Evolutionary conservation across 2,329 filamentous ascomycete species (phyloP).

Genomic region (Penicillium thymicola): DNA sequence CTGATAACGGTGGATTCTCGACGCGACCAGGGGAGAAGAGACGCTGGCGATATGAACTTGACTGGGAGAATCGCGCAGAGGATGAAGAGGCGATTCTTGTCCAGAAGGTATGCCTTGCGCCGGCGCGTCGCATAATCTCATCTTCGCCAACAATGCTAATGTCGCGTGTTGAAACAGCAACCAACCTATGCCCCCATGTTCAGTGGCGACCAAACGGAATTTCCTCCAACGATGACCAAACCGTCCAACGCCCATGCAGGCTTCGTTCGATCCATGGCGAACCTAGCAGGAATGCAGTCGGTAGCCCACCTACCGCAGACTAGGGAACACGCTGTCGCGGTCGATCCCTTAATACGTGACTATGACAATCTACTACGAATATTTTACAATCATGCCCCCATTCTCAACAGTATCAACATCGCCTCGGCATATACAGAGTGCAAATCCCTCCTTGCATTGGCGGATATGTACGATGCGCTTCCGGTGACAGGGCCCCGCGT

Average conservation of each 20-base stretch:
- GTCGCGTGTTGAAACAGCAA: conserved; percentile 23
- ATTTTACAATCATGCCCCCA: conserved; percentile 88
- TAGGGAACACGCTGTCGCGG: conserved; percentile 57
- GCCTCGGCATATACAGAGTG: conserved; percentile 90
- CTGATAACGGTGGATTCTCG: conserved; percentile 37
- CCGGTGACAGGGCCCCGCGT: conserved; percentile 83
- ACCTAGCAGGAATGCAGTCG: conserved; percentile 60
- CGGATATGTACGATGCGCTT: conserved; percentile 93
- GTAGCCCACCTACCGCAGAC: conserved; percentile 50
- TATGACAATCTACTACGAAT: conserved; percentile 95
- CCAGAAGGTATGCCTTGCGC: conserved; percentile 61
- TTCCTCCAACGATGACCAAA: conserved; percentile 60
- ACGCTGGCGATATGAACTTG: conserved; percentile 85
- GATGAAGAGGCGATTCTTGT: conserved; percentile 85
- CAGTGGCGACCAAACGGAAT: conserved; percentile 47
- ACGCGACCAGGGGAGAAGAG: conserved; percentile 49
- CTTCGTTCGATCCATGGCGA: conserved; percentile 87
- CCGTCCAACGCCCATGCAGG: conserved; percentile 59
- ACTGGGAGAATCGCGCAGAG: conserved; percentile 64
- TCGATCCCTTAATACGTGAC: conserved; percentile 75
- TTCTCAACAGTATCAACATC: conserved; percentile 81
- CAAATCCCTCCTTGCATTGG: conserved; percentile 80
- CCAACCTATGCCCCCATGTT: conserved; percentile 54
- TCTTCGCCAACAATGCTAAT: conserved; percentile 9
- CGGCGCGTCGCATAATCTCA: background rate